These are phyloP conservation scores for Rhododendron griersonianum DNA, from an alignment of 148 eudicot species.

Conservation along the genomic window DNA sequence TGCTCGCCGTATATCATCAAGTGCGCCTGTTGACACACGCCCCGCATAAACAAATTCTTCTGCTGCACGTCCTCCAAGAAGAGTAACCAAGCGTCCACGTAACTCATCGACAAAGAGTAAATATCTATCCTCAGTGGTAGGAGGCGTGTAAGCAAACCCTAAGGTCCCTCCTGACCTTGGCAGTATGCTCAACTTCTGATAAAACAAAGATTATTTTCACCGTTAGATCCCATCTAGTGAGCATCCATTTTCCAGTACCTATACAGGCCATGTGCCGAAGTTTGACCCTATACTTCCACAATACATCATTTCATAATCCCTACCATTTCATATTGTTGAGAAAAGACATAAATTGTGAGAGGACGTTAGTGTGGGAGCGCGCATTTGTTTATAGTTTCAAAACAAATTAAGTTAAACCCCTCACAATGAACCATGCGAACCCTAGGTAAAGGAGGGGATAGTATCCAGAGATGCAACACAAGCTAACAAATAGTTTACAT, in stretches of 20 bases:
- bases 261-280: background rate
- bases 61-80: slow-evolving; percentile 98
- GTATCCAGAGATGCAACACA: background rate
- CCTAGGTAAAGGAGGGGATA: background rate
- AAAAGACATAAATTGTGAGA: background rate
- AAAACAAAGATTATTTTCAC: slow-evolving; percentile 17
- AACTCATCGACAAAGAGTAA: slow-evolving; percentile 89
- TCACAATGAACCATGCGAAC: background rate
- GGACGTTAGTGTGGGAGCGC: background rate
- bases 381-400: background rate
- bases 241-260: background rate
- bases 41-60: slow-evolving; percentile 83
- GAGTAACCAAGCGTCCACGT: slow-evolving; percentile 90
- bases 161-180: slow-evolving; percentile 96
- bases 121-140: slow-evolving; percentile 87
- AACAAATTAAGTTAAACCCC: background rate
- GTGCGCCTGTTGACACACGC: slow-evolving; percentile 95
- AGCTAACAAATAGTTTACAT: background rate
- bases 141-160: slow-evolving; percentile 93
- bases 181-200: slow-evolving; percentile 88
- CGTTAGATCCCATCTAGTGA: background rate
- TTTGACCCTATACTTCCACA: background rate
- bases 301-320: background rate
- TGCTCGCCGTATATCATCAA: slow-evolving; percentile 91
- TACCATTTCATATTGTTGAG: background rate